Evolutionary conservation across 331 rosid genomes (phyloP).

Genomic region (Rosa hybrid): DNA sequence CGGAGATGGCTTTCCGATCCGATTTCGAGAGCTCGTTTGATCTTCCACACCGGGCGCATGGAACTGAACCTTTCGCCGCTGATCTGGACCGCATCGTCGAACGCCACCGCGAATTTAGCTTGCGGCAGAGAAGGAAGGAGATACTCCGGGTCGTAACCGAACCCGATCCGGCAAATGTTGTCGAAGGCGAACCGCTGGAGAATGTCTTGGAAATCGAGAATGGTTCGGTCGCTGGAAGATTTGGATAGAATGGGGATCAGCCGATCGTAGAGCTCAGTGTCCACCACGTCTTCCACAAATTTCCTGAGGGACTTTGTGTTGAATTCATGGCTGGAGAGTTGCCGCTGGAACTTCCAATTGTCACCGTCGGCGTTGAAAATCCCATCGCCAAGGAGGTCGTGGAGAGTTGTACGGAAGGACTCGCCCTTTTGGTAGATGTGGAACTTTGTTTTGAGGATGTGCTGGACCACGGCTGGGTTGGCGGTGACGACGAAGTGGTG

Average conservation of each 20-base stretch:
- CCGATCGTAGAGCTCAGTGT: slow-evolving; percentile 52
- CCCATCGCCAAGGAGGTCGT: slow-evolving; percentile 57
- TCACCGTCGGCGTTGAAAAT: slow-evolving; percentile 65
- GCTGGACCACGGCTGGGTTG: slow-evolving; percentile 39
- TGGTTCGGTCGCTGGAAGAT: neutral
- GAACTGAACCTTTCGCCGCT: slow-evolving; percentile 43
- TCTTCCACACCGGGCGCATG: slow-evolving; percentile 47
- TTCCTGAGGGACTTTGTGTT: slow-evolving; percentile 61
- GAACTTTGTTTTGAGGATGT: slow-evolving; percentile 42
- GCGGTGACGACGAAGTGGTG: slow-evolving; percentile 24
- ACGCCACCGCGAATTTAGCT: slow-evolving; percentile 52
- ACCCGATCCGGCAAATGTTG: slow-evolving; percentile 61
- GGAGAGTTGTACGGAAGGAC: neutral
- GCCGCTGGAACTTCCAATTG: slow-evolving; percentile 68
- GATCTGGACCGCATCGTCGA: slow-evolving; percentile 42
- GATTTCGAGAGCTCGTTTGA: slow-evolving; percentile 37
- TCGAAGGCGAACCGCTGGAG: slow-evolving; percentile 78
- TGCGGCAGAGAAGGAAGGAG: slow-evolving; percentile 52
- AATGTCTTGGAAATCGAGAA: slow-evolving; percentile 59
- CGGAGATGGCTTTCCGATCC: slow-evolving; percentile 47
- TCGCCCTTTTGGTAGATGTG: slow-evolving; percentile 32
- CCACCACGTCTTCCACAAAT: slow-evolving; percentile 64
- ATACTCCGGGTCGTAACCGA: slow-evolving; percentile 63
- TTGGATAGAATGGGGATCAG: slow-evolving; percentile 52
- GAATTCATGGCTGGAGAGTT: slow-evolving; percentile 65